phyloP scores from a whole-genome alignment of 2,329 filamentous ascomycete genomes.

The Albifimbria verrucaria region DNA sequence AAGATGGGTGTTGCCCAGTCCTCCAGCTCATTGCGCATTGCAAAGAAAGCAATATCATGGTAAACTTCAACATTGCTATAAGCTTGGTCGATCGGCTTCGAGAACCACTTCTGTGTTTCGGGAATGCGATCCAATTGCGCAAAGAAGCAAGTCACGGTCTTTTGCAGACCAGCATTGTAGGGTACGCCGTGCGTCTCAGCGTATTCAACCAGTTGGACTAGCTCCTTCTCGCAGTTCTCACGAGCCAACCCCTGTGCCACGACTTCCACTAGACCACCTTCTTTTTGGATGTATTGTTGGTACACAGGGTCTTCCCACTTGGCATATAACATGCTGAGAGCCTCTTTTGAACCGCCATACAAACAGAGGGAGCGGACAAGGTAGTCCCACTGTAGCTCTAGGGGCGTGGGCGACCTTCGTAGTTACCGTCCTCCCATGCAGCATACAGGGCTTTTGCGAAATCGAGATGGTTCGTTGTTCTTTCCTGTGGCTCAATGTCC shows the following conservation, averaged over 20 bases:
- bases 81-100: slow-evolving; percentile 42
- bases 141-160: slow-evolving; percentile 60
- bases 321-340: slow-evolving; percentile 38
- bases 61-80: slow-evolving; percentile 20
- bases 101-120: slow-evolving; percentile 67
- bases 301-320: slow-evolving; percentile 22
- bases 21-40: slow-evolving; percentile 54
- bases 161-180: slow-evolving; percentile 44
- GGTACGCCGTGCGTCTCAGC: slow-evolving; percentile 44
- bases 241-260: slow-evolving; percentile 55
- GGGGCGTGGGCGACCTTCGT: slow-evolving; percentile 12
- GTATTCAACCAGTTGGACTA: slow-evolving; percentile 53
- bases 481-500: slow-evolving; percentile 37
- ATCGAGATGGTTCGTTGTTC: slow-evolving; percentile 41
- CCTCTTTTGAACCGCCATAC: slow-evolving; percentile 54
- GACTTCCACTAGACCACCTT: slow-evolving; percentile 17
- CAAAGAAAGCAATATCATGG: slow-evolving; percentile 41
- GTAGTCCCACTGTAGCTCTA: slow-evolving; percentile 24
- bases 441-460: slow-evolving; percentile 43
- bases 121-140: slow-evolving; percentile 52
- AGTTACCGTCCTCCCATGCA: slow-evolving; percentile 16
- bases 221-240: slow-evolving; percentile 55
- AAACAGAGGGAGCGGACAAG: slow-evolving; percentile 42
- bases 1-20: slow-evolving; percentile 63
- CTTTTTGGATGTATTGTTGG: background rate